Conservation (phyloP, 2,329 filamentous ascomycete genomes). For the Fusarium sp. region DNA sequence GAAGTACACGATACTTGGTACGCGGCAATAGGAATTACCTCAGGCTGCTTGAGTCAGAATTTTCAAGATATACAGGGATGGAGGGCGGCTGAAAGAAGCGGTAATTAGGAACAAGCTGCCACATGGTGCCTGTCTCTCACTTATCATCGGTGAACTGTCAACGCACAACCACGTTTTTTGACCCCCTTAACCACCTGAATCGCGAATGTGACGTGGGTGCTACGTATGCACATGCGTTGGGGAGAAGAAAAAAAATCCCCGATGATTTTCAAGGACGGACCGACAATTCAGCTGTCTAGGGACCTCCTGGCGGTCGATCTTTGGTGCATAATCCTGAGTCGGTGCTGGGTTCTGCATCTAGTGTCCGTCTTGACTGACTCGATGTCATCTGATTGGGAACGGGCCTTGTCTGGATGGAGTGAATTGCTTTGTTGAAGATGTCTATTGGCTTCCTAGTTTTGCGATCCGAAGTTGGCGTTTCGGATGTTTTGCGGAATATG, state of each 20-base stretch:
- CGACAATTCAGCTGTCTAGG: slow-evolving; percentile 35
- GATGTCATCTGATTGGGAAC: slow-evolving; percentile 19
- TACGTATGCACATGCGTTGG: slow-evolving; percentile 3
- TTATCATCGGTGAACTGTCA: slow-evolving; percentile 18
- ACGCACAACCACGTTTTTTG: slow-evolving; percentile 6
- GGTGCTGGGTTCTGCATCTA: slow-evolving; percentile 14
- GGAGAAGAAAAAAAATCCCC: slow-evolving; percentile 2
- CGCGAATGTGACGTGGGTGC: slow-evolving; percentile 29
- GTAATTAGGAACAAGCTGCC: slow-evolving; percentile 11
- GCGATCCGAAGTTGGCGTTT: background rate
- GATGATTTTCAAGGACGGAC: slow-evolving; percentile 22
- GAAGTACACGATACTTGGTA: slow-evolving; percentile 31
- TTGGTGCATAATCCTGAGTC: slow-evolving; percentile 27
- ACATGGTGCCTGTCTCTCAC: slow-evolving; percentile 10
- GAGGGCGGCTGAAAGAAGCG: slow-evolving; percentile 10
- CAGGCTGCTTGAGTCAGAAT: slow-evolving; percentile 30
- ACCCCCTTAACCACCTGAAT: slow-evolving; percentile 28
- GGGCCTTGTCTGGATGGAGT: background rate
- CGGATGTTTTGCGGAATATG: slow-evolving; percentile 17
- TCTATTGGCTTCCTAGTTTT: background rate
- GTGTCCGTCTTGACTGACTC: slow-evolving; percentile 26
- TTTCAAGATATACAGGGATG: slow-evolving; percentile 10
- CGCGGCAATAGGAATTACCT: background rate
- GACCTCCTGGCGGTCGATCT: slow-evolving; percentile 20
- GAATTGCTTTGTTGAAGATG: background rate